Base-by-base conservation (phyloP, 2,329 filamentous ascomycete genomes). In the Cladophialophora carrionii region DNA sequence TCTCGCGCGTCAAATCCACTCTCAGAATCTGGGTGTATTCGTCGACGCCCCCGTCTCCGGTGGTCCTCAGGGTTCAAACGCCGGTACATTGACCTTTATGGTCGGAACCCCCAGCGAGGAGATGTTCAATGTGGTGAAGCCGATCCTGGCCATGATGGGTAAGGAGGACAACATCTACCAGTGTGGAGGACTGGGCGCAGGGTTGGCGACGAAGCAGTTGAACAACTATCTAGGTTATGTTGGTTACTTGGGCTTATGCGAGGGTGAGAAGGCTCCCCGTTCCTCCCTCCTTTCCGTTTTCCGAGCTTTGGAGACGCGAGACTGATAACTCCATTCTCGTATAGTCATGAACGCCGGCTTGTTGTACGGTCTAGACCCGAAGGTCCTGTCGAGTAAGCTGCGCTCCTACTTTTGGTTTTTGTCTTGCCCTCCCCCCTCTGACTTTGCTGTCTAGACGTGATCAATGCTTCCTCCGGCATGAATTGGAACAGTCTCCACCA, bases 91-190 rank as follows among this genome's bases (percentile, higher is more conserved):
- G 57, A 60, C 57, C 20, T 60, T 60, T 5, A 60, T 60, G 57
- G 57, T 60, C 20, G 57, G 57, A 2, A 60, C 57, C 2, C 57
- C 57, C n/a, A 52, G 31, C 22, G 57, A 37, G 46, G 31, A 20
- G 31, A 52, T 60, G 8, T 60, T 60, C 12, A 29, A 53, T 7
- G 20, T 53, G 10, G 57, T 60, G 14, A 60, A 60, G 12, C 57
- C 57, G 29, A 60, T 60, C 20, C 12, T 60, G 22, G 31, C 29
- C 2, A 41, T 43, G 31, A 60, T 60, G 57, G 57, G 57, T 4
- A 60, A 60, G 32, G 57, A 60, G 46, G 57, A 60, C 4, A 52
- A 60, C 29, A 60, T 60, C 22, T 60, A 60, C 31, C 57, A 60
- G 31, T 60, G 57, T 22, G 57, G 57, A 22, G 57, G 57, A n/a